Conservation (phyloP, 2,329 filamentous ascomycete genomes). For the Pezicula carpinea region DNA sequence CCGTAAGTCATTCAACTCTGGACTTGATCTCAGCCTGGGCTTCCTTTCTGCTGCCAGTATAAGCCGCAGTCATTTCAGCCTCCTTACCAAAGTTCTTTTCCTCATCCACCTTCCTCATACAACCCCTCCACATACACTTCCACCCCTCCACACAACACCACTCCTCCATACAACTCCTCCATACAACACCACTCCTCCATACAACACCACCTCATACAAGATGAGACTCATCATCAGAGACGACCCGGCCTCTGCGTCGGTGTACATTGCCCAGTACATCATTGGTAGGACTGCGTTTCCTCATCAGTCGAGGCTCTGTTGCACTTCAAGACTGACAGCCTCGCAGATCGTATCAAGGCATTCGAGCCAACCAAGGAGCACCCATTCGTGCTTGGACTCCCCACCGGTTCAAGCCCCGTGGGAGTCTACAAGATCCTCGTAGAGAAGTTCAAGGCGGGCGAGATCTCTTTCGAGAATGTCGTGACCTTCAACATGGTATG, state of each 20-base stretch:
- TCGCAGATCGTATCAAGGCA: slow-evolving; percentile 66
- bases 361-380: slow-evolving; percentile 68
- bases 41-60: too few relatives aligned
- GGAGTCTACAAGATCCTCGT: slow-evolving; percentile 75
- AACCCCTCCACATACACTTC: neutral
- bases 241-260: slow-evolving; percentile 61
- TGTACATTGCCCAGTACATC: slow-evolving; percentile 78
- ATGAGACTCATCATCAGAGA: slow-evolving; percentile 85
- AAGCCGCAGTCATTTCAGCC: neutral
- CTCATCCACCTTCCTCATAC: neutral
- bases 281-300: slow-evolving; percentile 47
- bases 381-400: slow-evolving; percentile 78
- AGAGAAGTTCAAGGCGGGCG: slow-evolving; percentile 61
- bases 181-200: neutral
- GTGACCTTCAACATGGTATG: slow-evolving; percentile 86
- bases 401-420: slow-evolving; percentile 77
- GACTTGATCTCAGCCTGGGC: too few relatives aligned
- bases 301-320: too few relatives aligned
- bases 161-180: neutral
- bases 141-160: neutral
- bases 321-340: neutral
- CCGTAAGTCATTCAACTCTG: neutral
- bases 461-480: slow-evolving; percentile 81
- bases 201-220: slow-evolving; percentile 8
- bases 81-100: neutral